Base-by-base conservation (phyloP, 106 monocot genomes). In the Dendrobium chrysotoxum region DNA sequence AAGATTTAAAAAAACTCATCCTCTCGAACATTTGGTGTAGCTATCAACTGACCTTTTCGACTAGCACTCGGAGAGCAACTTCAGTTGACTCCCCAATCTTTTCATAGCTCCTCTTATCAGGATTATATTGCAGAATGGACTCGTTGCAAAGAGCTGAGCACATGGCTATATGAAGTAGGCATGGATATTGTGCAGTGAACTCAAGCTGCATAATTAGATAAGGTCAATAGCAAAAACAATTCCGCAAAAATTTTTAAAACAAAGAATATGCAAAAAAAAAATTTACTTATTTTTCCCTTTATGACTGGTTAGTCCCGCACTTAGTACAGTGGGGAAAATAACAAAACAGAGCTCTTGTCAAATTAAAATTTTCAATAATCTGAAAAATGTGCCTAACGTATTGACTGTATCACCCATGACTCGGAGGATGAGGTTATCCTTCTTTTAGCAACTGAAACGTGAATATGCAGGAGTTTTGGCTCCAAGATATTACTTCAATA, bases 1-100 rank as follows among this genome's bases (percentile, higher is more conserved):
- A 6, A 57, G 4, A 58, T 28, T 39, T n/a, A 75, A 79, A 21
- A 1, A 17, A 75, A 40, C 25, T n/a, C 21, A 25, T 76, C 20
- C 4, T 4, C 70, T 25, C 25, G 16, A 31, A 10, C 10, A 31
- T 13, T 35, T 31, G 66, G 26, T 26, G 39, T 10, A 40, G n/a
- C 13, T 50, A 77, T 75, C 44, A 77, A 78, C 88, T 81, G 58
- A 99, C 99, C 95, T 99, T 99, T 83, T 99, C 99, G 38, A 89
- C 99, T 35, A 99, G 90, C 45, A 93, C 95, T 53, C 99, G 99
- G 39, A 99, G 83, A 77, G 99, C 99, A 91, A 99, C 99, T 83
- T 99, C 99, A 71, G 99, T 99, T 45, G 99, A 99, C 87, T 99
- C 99, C 50, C 95, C 99, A 88, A 99, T 99, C 84, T 99, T 99